phyloP scores from a whole-genome alignment of 2,329 filamentous ascomycete genomes.

The Epichloe bromicola region DNA sequence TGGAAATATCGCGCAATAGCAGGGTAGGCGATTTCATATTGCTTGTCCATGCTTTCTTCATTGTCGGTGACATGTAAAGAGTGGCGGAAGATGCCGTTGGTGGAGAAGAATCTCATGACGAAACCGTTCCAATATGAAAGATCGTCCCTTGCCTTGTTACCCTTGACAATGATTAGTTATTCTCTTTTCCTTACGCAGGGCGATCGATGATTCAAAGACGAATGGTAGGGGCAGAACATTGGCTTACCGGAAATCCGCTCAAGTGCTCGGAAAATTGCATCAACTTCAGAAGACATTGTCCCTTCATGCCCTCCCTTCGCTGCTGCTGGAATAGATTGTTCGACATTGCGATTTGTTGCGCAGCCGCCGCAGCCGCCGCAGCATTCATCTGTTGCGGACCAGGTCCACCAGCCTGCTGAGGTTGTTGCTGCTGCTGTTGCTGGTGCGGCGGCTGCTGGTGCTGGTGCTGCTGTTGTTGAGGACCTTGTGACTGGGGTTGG shows the following conservation, averaged over 20 bases:
- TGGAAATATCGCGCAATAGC: conserved; percentile 81
- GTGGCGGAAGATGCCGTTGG: conserved; percentile 63
- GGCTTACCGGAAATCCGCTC: conserved; percentile 40
- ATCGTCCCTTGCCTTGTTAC: conserved; percentile 50
- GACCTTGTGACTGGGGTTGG: conserved; percentile 9
- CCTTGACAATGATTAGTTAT: conserved; percentile 22
- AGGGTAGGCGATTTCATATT: conserved; percentile 74
- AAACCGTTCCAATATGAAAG: conserved; percentile 68
- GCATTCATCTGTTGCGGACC: conserved; percentile 18
- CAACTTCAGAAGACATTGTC: conserved; percentile 44
- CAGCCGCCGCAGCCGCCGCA: conserved; percentile 10
- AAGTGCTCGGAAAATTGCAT: conserved; percentile 51
- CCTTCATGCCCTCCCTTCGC: conserved; percentile 38
- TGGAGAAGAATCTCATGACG: conserved; percentile 69
- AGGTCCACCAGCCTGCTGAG: conserved; percentile 2
- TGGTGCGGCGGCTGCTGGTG: conserved; percentile 7
- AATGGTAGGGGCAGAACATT: background rate
- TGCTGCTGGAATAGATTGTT: conserved; percentile 30
- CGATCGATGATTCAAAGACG: too few species aligned
- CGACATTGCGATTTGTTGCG: conserved; percentile 24
- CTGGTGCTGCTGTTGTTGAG: conserved; percentile 1
- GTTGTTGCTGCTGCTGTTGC: conserved; percentile 18
- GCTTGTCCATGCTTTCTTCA: conserved; percentile 53
- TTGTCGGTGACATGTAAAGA: conserved; percentile 46
- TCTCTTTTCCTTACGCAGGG: too few species aligned